Evolutionary conservation across 1,284 basidiomycete species (phyloP).

Genomic region (Stygiomarasmius scandens): DNA sequence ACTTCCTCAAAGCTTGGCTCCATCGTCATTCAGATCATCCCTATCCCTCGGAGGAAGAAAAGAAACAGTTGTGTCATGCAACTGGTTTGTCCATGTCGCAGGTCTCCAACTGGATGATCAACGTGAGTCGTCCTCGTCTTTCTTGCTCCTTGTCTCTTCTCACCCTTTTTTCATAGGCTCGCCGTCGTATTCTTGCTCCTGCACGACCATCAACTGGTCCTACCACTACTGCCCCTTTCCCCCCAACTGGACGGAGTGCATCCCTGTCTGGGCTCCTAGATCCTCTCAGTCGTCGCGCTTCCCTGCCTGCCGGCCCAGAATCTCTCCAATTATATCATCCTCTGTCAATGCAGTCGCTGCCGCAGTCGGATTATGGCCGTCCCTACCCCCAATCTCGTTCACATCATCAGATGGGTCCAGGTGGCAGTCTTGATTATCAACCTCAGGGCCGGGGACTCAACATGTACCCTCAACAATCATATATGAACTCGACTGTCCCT

Average conservation of each 20-base stretch:
- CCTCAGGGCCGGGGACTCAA: slow-evolving; percentile 16
- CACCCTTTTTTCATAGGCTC: slow-evolving; percentile 66
- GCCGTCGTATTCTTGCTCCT: slow-evolving; percentile 79
- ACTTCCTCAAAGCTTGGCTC: slow-evolving; percentile 89
- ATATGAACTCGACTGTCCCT: slow-evolving; percentile 51
- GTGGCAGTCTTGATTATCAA: slow-evolving; percentile 12
- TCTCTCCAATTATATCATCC: slow-evolving; percentile 72
- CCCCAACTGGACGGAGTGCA: slow-evolving; percentile 49
- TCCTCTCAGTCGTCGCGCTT: slow-evolving; percentile 39
- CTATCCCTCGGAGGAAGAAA: slow-evolving; percentile 90
- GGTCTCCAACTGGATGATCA: slow-evolving; percentile 92
- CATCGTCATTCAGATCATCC: slow-evolving; percentile 88
- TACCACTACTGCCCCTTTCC: slow-evolving; percentile 73
- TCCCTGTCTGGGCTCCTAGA: slow-evolving; percentile 48
- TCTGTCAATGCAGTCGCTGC: slow-evolving; percentile 66
- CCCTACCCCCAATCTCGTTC: slow-evolving; percentile 11
- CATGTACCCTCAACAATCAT: slow-evolving; percentile 23
- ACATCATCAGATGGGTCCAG: slow-evolving; percentile 20
- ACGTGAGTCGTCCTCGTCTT: slow-evolving; percentile 52
- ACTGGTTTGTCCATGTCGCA: slow-evolving; percentile 88
- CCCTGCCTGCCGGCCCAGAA: slow-evolving; percentile 53
- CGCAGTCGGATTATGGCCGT: slow-evolving; percentile 22
- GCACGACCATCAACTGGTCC: slow-evolving; percentile 74
- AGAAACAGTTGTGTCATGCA: slow-evolving; percentile 83
- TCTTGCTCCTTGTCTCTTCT: slow-evolving; percentile 15